Percentiles rank a stretch among this genome's conserved stretches.
Conservation (phyloP, 441 rosid genomes). For the Theobroma grandiflorum region DNA sequence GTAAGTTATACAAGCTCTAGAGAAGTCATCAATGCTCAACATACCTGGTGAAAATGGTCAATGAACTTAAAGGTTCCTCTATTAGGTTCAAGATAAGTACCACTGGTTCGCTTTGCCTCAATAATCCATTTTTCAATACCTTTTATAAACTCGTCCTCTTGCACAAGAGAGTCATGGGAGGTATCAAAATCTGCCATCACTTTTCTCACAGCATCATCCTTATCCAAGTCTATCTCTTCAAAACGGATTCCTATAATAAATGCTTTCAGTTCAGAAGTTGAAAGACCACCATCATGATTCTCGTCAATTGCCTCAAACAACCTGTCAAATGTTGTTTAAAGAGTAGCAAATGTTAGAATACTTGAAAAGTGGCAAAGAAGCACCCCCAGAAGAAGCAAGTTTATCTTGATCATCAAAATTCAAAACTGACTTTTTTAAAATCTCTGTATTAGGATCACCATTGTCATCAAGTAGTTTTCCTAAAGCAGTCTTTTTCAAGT, state of each 20-base stretch:
- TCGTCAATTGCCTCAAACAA: conserved; percentile 75
- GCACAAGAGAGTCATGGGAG: conserved; percentile 53
- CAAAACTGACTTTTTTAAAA: conserved; percentile 57
- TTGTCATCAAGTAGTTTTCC: conserved; percentile 73
- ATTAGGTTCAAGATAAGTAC: conserved; percentile 51
- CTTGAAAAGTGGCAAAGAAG: conserved; percentile 16
- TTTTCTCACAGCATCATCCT: conserved; percentile 68
- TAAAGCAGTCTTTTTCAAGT: conserved; percentile 63
- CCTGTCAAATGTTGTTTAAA: conserved; percentile 46
- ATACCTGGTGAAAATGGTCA: conserved; percentile 62
- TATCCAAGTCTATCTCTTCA: conserved; percentile 79
- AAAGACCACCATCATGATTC: conserved; percentile 62
- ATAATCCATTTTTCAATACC: conserved; percentile 75
- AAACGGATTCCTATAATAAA: conserved; percentile 83
- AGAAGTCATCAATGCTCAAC: conserved; percentile 28
- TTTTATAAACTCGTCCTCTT: conserved; percentile 53
- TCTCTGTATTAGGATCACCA: conserved; percentile 61
- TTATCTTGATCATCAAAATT: conserved; percentile 13
- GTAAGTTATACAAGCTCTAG: neutral
- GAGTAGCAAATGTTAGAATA: conserved; percentile 20
- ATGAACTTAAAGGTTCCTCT: conserved; percentile 58
- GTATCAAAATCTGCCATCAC: conserved; percentile 77
- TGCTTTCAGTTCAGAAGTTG: conserved; percentile 76
- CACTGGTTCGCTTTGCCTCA: conserved; percentile 54
- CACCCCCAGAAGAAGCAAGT: neutral